Evolutionary conservation across 352 stramenopile species (phyloP), one percentile per base, ranked within the genome.

Genomic region (Blastocystis sp.): DNA sequence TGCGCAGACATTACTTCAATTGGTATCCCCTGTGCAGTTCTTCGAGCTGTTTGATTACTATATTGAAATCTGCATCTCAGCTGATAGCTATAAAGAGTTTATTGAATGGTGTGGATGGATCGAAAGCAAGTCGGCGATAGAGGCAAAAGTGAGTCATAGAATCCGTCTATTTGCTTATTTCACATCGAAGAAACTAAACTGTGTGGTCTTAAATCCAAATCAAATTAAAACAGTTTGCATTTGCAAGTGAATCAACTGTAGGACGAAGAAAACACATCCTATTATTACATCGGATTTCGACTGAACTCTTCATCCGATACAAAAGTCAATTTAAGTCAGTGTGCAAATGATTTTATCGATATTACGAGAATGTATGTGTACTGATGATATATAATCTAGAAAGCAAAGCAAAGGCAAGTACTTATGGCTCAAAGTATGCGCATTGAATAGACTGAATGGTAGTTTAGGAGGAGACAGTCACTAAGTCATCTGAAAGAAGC

Each of bases 121-220:
- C 20, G 73, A 85, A 45, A 85, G 73, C 73, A 85, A 85, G 73
- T 85, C 5, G 24, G 13, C 0, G 39, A 26, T 24, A 37, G n/a
- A 45, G 53, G 18, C 3, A 8, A 8, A 20, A 5, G 8, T 66
- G 37, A 16, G 24, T 6, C 11, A 0, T 43, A 85, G 73, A 68
- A n/a, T 85, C 13, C 45, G 73, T 18, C 8, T 68, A 13, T 43
- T 85, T 20, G 55, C 53, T 3, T 65, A 26, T 24, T 85, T 69
- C 39, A 50, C 68, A 20, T 18, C 20, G 20, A 34, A 45, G 63
- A 34, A 20, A 8, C 5, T n/a, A 4, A 7, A 45, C 4, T 20
- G 47, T 16, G 63, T 39, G 20, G 30, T 16, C 7, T 30, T 73
- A 37, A n/a, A 73, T 43, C 24, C 63, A 9, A 73, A 45, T 18